Base-by-base conservation (phyloP, 192 early-diverging fungal genomes). In the Entomortierella lignicola region DNA sequence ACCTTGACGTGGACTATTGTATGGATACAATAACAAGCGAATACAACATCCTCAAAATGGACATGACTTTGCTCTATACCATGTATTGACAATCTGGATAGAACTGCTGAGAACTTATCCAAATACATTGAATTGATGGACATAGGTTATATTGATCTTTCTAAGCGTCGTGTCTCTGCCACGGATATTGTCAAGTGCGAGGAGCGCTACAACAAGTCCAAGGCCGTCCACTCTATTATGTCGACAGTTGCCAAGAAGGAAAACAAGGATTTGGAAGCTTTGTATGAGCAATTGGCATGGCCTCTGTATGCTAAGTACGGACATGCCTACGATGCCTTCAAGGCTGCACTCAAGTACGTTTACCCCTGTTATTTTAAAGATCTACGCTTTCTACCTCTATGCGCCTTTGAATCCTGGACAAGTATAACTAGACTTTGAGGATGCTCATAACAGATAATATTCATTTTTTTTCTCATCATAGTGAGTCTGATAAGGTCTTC, bases 301-400 rank as follows among this genome's bases (percentile, higher is more conserved):
- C 96, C 97, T 32, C 85, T 99, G 60, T 98, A 99, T 81, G 87
- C 84, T 81, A 93, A 96, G 87, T 98, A 96, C 70, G 95, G 96
- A 18, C 98, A 98, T 72, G 98, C 98, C 29, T 98, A 92, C 60
- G 95, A 97, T 81, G 98, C 96, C 8, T 99, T 99, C 87, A 98
- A 98, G 87, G 68, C 92, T 44, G 96, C 97, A 23, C 89, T 98
- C 59, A 85, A 79, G 89, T 95, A 89, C 81, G 86, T 83, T 53
- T 88, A 93, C 30, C 90, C 92, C 1, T 80, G 97, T 95, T 50
- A 95, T 99, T 71, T 3, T 26, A 18, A 57, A 57, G 10, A 57
- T 23, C 20, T 12, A 47, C 30, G 39, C 25, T 10, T 55, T 21
- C 20, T 18, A 29, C 2, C 17, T 41, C n/a, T n/a, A n/a, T n/a